phyloP scores from a whole-genome alignment of 768 basidiomycete species.

The Tricholoma bakamatsutake region DNA sequence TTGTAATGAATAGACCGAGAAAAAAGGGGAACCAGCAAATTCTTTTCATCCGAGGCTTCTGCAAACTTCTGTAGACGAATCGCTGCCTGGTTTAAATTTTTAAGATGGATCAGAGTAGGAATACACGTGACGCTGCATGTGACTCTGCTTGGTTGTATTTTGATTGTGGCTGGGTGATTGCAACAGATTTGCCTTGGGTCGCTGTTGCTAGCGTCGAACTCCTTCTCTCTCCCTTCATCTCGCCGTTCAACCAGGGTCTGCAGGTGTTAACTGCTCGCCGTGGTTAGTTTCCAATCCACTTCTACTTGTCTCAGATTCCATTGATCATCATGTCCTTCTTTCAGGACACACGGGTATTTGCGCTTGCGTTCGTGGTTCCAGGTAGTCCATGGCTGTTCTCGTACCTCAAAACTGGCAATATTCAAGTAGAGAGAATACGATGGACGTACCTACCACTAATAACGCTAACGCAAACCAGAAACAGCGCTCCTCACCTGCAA shows the following conservation, averaged over 20 bases:
- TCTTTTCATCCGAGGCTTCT: too few relatives aligned
- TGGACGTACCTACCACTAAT: conserved; percentile 45
- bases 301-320: conserved; percentile 1
- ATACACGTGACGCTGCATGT: conserved; percentile 7
- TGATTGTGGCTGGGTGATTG: conserved; percentile 31
- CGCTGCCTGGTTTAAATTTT: too few relatives aligned
- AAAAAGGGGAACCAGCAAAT: background rate
- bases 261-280: conserved; percentile 6
- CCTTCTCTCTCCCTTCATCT: conserved; percentile 10
- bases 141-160: conserved; percentile 25
- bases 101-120: background rate
- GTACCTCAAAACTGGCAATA: conserved; percentile 70
- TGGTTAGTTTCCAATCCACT: conserved; percentile 8
- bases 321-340: conserved; percentile 3
- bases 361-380: conserved; percentile 13
- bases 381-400: conserved; percentile 71
- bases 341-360: conserved; percentile 13
- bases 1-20: background rate
- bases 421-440: conserved; percentile 54
- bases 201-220: conserved; percentile 26
- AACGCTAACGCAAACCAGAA: conserved; percentile 39
- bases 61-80: background rate
- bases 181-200: conserved; percentile 29
- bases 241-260: conserved; percentile 5
- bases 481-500: conserved; percentile 57